Evolutionary conservation across 306 rosid species (phyloP), one percentile per base, ranked within the genome.

Genomic region (Cucurbita maxima): DNA sequence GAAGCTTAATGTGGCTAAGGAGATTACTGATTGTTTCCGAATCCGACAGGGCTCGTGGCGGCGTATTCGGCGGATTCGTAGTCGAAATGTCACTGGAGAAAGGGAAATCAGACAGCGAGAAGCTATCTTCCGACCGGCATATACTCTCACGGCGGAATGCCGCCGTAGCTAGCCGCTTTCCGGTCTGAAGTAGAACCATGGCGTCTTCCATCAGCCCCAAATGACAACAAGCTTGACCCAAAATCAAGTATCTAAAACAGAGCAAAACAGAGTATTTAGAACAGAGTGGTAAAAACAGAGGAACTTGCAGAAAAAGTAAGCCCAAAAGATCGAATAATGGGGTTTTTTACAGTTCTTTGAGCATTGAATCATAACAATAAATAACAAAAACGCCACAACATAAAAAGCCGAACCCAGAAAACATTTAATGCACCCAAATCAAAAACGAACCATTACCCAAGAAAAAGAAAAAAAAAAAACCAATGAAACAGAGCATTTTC

Each of bases 171-270:
- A 95, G 89, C 9, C 99, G 95, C 71, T 95, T 95, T 0, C 96
- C 92, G 1, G 96, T 91, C 81, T 95, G 97, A 53, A 95, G 97
- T 51, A 95, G 99, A 61, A 86, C 92, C 96, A 95, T 89, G 30
- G 97, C 97, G 67, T 95, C 99, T 61, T 95, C 99, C 97, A 91
- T 86, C 56, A 95, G 84, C 59, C 99, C 99, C 15, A 95, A 77
- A 74, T 91, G 96, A 84, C 88, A 86, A 64, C 97, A 95, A 25
- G 99, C 99, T 84, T 88, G 88, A 8, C 96, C 99, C 82, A 95
- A 76, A 76, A 89, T 87, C 88, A 87, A 72, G 77, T 91, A 95
- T 78, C 99, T 95, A 86, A 37, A 52, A 13, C 64, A 48, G 30
- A 44, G 7, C 44, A 59, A 70, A 20, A 52, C 30, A 19, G 30